These are phyloP conservation scores for Neonothopanus nambi DNA, from an alignment of 1,284 basidiomycete species.

Conservation along the genomic window DNA sequence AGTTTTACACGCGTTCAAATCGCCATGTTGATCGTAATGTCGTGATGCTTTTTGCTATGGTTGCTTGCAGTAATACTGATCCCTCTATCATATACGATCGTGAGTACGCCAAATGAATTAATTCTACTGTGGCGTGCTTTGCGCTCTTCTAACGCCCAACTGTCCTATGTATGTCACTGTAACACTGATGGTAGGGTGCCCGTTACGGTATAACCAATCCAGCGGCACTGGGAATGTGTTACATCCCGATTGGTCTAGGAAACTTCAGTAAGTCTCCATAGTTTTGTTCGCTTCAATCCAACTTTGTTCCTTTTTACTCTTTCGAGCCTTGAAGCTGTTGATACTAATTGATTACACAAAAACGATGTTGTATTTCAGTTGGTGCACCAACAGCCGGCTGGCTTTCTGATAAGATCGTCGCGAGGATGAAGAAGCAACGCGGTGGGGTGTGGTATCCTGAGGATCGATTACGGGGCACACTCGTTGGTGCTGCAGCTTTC, in stretches of 20 bases:
- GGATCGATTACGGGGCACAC: conserved; percentile 54
- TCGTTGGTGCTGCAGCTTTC: conserved; percentile 46
- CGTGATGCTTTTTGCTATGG: not conserved
- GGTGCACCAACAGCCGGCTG: conserved; percentile 55
- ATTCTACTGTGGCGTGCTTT: conserved; percentile 7
- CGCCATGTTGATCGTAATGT: no score
- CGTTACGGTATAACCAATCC: conserved; percentile 61
- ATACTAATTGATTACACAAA: no score
- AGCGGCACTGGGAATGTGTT: conserved; percentile 60
- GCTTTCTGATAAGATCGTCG: conserved; percentile 51
- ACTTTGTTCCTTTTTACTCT: no score
- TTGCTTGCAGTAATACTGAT: conserved; percentile 35
- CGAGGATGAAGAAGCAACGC: conserved; percentile 46
- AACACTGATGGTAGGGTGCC: conserved; percentile 44
- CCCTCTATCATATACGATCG: conserved; percentile 43
- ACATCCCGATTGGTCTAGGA: conserved; percentile 59
- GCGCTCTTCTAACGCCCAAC: not conserved
- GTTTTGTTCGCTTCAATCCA: no score
- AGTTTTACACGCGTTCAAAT: conserved; percentile 13
- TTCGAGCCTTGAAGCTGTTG: no score
- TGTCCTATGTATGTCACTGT: no score
- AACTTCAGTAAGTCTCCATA: conserved; percentile 47
- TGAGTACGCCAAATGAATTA: conserved; percentile 15
- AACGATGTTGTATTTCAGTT: conserved; percentile 31
- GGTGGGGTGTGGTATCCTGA: conserved; percentile 56